These are phyloP conservation scores for Acacia concinna DNA, from an alignment of 331 rosid species.

Conservation along the genomic window DNA sequence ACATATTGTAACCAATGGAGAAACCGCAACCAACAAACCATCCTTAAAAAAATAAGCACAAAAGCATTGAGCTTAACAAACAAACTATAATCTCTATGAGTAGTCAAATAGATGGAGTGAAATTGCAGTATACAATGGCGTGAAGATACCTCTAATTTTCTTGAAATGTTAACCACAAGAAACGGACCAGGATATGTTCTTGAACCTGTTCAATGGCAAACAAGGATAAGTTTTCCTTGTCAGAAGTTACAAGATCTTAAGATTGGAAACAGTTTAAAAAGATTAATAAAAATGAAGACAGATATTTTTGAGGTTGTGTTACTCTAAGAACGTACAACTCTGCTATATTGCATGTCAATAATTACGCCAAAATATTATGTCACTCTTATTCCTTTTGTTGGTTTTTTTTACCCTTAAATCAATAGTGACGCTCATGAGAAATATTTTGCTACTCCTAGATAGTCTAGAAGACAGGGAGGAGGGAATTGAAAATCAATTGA, in stretches of 20 bases:
- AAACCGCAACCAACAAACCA: constrained; percentile 67
- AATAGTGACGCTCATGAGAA: constrained; percentile 15
- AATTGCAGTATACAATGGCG: constrained; percentile 15
- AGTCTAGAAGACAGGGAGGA: not conserved
- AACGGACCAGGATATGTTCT: constrained; percentile 80
- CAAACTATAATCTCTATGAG: constrained; percentile 20
- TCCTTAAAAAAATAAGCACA: constrained; percentile 52
- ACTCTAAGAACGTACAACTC: constrained; percentile 18
- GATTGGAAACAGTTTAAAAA: constrained; percentile 27
- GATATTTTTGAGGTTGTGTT: not conserved
- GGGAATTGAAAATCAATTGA: not conserved
- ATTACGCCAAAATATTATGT: constrained; percentile 10
- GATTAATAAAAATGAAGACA: not conserved
- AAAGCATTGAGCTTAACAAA: not conserved
- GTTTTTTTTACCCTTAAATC: not conserved
- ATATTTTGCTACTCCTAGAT: constrained; percentile 6
- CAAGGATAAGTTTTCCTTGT: constrained; percentile 27
- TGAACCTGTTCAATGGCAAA: constrained; percentile 62
- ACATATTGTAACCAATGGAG: constrained; percentile 75
- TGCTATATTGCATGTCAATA: constrained; percentile 16
- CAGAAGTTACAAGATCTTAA: constrained; percentile 23
- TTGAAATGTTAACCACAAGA: constrained; percentile 65
- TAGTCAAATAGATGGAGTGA: not conserved
- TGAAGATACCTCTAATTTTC: constrained; percentile 75
- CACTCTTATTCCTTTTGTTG: not conserved